Conservation (phyloP, 1,139 yeast species). For the Cylindricascospora bacillispora region DNA sequence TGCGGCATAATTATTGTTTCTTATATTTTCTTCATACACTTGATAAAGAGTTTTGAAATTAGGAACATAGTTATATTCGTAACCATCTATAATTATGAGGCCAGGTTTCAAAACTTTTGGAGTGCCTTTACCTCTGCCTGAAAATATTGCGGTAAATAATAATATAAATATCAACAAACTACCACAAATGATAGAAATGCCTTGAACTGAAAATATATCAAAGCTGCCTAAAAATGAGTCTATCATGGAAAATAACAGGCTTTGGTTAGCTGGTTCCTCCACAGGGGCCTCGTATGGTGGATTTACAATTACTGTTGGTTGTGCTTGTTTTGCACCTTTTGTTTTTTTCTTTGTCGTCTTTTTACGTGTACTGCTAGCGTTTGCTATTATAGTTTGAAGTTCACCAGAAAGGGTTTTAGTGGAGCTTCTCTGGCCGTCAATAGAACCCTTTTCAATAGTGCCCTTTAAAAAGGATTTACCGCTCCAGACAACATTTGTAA, state of each 20-base stretch:
- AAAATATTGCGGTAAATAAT: constrained; percentile 9
- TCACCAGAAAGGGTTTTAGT: constrained; percentile 49
- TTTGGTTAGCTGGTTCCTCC: constrained; percentile 1
- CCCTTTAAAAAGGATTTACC: constrained; percentile 91
- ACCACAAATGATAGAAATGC: constrained; percentile 8
- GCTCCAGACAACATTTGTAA: constrained; percentile 74
- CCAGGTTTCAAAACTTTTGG: constrained; percentile 14
- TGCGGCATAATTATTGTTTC: constrained; percentile 14
- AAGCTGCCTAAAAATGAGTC: constrained; percentile 7
- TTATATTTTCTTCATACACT: constrained; percentile 28
- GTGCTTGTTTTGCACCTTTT: constrained; percentile 16
- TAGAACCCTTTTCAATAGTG: constrained; percentile 81
- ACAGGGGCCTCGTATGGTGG: constrained; percentile 2
- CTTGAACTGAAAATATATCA: constrained; percentile 16
- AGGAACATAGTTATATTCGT: constrained; percentile 36
- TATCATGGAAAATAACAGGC: background rate
- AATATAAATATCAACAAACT: constrained; percentile 6
- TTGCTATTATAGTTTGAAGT: constrained; percentile 36
- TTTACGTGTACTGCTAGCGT: constrained; percentile 18
- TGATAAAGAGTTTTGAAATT: constrained; percentile 32
- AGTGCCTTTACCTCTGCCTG: constrained; percentile 8
- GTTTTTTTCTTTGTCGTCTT: constrained; percentile 25
- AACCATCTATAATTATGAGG: constrained; percentile 28
- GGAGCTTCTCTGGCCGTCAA: constrained; percentile 77
- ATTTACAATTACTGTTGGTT: constrained; percentile 9